Conservation (phyloP, 805 yeast genomes). For the Monosporozyma siamensis region DNA sequence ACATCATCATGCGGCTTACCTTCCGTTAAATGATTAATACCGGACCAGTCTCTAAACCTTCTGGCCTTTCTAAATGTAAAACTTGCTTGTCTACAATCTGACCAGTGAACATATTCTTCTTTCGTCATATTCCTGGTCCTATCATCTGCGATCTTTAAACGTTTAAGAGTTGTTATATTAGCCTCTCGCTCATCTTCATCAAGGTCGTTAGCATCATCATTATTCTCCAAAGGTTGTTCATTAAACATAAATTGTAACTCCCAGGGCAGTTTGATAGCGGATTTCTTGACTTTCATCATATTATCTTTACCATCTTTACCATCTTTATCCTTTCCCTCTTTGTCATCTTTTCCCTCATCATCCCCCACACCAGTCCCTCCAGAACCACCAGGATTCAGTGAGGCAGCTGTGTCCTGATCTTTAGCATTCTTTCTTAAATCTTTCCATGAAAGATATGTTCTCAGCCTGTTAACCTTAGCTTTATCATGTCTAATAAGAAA, state of each 20-base stretch:
- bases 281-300: conserved; percentile 55
- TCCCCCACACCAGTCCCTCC: conserved; percentile 25
- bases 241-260: conserved; percentile 88
- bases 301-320: conserved; percentile 36
- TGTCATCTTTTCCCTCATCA: conserved; percentile 30
- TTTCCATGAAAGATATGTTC: conserved; percentile 93
- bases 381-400: conserved; percentile 42
- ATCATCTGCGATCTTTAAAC: conserved; percentile 88
- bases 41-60: conserved; percentile 94
- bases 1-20: conserved; percentile 93
- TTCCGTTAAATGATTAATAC: conserved; percentile 72
- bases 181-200: conserved; percentile 92
- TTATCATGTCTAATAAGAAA: conserved; percentile 85
- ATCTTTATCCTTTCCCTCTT: conserved; percentile 16
- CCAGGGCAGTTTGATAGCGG: conserved; percentile 86
- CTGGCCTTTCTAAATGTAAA: conserved; percentile 93
- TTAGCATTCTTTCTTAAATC: conserved; percentile 82
- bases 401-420: conserved; percentile 52
- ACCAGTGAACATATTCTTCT: conserved; percentile 98
- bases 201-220: conserved; percentile 51
- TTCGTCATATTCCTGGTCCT: conserved; percentile 88
- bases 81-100: conserved; percentile 95
- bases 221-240: conserved; percentile 75
- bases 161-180: conserved; percentile 73
- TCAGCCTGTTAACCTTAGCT: conserved; percentile 83